These are phyloP conservation scores for Aspergillus pseudoviridinutans DNA, from an alignment of 2,329 filamentous ascomycete species.

Conservation along the genomic window DNA sequence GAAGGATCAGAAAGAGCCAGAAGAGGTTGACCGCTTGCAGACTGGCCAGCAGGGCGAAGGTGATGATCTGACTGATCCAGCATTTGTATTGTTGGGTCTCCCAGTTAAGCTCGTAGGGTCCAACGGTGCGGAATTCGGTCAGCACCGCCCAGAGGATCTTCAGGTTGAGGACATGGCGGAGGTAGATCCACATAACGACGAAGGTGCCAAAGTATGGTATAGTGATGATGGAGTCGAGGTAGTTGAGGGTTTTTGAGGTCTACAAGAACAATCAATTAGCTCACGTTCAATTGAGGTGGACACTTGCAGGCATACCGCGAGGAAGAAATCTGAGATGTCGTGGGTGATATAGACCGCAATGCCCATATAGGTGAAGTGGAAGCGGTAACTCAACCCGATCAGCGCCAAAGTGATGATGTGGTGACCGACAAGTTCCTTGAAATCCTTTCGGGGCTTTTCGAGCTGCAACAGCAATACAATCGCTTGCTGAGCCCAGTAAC, in stretches of 20 bases:
- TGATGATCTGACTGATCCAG: constrained; percentile 47
- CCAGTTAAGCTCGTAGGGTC: constrained; percentile 47
- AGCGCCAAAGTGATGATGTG: constrained; percentile 84
- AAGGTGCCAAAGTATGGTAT: constrained; percentile 81
- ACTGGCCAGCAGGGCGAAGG: constrained; percentile 41
- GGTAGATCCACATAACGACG: constrained; percentile 80
- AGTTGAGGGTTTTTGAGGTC: constrained; percentile 90
- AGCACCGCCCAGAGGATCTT: constrained; percentile 45
- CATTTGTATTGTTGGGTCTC: constrained; percentile 48
- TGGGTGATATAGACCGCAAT: constrained; percentile 91
- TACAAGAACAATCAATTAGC: constrained; percentile 29
- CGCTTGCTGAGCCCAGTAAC: constrained; percentile 93
- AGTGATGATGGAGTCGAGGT: constrained; percentile 75
- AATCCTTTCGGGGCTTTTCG: constrained; percentile 93
- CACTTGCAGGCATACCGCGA: constrained; percentile 58
- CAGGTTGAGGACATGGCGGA: constrained; percentile 67
- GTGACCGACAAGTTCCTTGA: constrained; percentile 86
- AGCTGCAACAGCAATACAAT: constrained; percentile 81
- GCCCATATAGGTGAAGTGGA: constrained; percentile 95
- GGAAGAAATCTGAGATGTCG: constrained; percentile 92
- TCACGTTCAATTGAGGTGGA: not conserved
- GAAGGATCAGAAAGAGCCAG: constrained; percentile 45
- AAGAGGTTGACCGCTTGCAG: constrained; percentile 46
- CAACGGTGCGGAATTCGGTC: constrained; percentile 46
- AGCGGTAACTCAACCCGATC: constrained; percentile 84